Conservation (phyloP, 257 asterid genomes). For the Cruciata laevipes region DNA sequence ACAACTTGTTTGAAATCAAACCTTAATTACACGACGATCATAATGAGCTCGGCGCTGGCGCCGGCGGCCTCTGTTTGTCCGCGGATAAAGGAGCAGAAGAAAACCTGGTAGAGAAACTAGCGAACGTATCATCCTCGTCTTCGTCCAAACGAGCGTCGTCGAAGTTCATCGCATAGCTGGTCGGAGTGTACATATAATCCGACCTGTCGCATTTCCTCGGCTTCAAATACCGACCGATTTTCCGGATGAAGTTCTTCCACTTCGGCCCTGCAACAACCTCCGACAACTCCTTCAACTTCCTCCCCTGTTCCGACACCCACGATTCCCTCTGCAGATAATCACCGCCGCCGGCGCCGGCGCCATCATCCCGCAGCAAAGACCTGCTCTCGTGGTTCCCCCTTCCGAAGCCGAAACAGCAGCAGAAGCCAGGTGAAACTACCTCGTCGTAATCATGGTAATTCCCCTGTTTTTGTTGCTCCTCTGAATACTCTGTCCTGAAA, state of each 20-base stretch:
- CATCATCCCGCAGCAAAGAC: constrained; percentile 1
- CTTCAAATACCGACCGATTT: constrained; percentile 24
- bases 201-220: constrained; percentile 18
- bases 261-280: constrained; percentile 33
- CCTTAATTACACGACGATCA: neutral
- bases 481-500: neutral
- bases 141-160: constrained; percentile 28
- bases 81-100: too few species aligned
- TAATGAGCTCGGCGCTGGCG: neutral
- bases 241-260: constrained; percentile 30
- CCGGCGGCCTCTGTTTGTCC: constrained; percentile 25
- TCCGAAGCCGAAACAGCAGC: constrained; percentile 26
- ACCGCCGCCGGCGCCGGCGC: neutral
- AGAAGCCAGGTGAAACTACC: constrained; percentile 15
- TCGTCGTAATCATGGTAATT: constrained; percentile 5
- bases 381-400: constrained; percentile 17
- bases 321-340: constrained; percentile 10
- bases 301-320: constrained; percentile 20
- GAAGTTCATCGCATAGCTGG: constrained; percentile 65
- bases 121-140: constrained; percentile 30
- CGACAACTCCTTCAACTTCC: constrained; percentile 26
- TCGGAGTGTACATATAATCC: constrained; percentile 51
- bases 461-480: constrained; percentile 7
- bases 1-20: neutral
- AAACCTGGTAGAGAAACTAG: constrained; percentile 52